Evolutionary conservation across 2,329 filamentous ascomycete species (phyloP), one percentile per base, ranked within the genome.

Genomic region (Alternaria ethzedia): DNA sequence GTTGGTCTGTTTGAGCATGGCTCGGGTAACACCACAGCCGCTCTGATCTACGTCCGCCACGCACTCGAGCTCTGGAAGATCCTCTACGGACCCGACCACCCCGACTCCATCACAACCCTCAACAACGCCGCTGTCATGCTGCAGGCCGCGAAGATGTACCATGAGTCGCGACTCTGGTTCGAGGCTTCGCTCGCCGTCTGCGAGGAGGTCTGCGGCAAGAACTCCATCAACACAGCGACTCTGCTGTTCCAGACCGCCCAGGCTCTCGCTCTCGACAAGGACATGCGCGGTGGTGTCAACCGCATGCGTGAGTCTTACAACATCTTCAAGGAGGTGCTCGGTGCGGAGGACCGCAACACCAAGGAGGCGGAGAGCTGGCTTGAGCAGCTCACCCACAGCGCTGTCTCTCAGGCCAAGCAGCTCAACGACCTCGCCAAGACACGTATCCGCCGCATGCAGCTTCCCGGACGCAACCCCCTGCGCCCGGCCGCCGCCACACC

Each of bases 111-210:
- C 82, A 99, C 96, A 9, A 98, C 96, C 15, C 91, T 98, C 82
- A 99, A 98, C 87, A 99, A 99, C 76, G 95, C 93, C 20, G 96
- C 96, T 8, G 96, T 99, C 64, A 99, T 99, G 96, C 89, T 99
- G 62, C 96, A 99, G 82, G 90, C 94, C 59, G 87, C 97, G 73
- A 97, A 98, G 85, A 90, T 92, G 65, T 99, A 97, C 83, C 91
- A 95, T 73, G 93, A 97, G 82, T 98, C 95, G 49, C 91, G 96
- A 55, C 86, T 95, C 66, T 99, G 96, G 96, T 99, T 99, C 77
- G 96, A 98, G 81, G 91, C 93, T 68, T 96, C 94, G 10, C 88
- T 98, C 55, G 87, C 88, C 46, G 90, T 98, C 66, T 97, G 94
- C 79, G 94, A 97, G 82, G 88, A 90, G 49, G 89, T 97, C 5